Percentiles rank a stretch among this genome's conserved stretches.
phyloP scores from a whole-genome alignment of 1,284 basidiomycete species.

The Ustilago curta region DNA sequence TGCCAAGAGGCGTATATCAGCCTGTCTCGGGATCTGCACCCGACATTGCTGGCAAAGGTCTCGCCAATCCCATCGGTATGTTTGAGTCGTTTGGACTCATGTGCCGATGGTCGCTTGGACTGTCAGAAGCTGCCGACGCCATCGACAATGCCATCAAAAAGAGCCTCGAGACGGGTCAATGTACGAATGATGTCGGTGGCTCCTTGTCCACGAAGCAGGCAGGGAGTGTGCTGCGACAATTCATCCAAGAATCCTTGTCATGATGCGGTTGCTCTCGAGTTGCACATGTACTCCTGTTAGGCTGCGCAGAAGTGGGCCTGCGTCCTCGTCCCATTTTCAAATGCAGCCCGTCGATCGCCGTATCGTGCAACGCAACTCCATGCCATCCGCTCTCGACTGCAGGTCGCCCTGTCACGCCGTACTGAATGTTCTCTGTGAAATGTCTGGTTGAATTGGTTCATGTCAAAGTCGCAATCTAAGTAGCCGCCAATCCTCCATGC shows the following conservation, averaged over 20 bases:
- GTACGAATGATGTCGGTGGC: constrained; percentile 90
- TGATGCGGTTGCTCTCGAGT: constrained; percentile 72
- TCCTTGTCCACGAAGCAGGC: constrained; percentile 80
- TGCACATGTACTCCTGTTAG: not conserved
- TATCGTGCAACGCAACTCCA: not conserved
- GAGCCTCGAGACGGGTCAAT: constrained; percentile 83
- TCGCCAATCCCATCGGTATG: constrained; percentile 96
- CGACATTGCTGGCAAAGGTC: constrained; percentile 91
- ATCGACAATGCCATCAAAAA: constrained; percentile 89
- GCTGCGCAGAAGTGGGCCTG: too few relatives aligned
- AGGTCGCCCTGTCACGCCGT: not conserved
- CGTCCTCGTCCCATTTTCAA: too few relatives aligned
- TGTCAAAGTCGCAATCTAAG: constrained; percentile 22
- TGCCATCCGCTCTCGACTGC: not conserved
- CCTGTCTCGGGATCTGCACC: constrained; percentile 83
- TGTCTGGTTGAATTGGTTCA: constrained; percentile 15
- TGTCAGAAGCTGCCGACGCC: constrained; percentile 79
- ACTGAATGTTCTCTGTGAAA: not conserved
- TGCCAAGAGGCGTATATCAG: constrained; percentile 85
- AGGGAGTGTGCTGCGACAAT: constrained; percentile 76
- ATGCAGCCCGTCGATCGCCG: not conserved
- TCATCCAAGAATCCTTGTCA: constrained; percentile 76
- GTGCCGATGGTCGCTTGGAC: constrained; percentile 89
- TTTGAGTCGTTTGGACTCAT: constrained; percentile 95
- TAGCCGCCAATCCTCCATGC: not conserved